These are phyloP conservation scores for Cladosporium velox DNA, from an alignment of 2,329 filamentous ascomycete genomes.

Conservation along the genomic window DNA sequence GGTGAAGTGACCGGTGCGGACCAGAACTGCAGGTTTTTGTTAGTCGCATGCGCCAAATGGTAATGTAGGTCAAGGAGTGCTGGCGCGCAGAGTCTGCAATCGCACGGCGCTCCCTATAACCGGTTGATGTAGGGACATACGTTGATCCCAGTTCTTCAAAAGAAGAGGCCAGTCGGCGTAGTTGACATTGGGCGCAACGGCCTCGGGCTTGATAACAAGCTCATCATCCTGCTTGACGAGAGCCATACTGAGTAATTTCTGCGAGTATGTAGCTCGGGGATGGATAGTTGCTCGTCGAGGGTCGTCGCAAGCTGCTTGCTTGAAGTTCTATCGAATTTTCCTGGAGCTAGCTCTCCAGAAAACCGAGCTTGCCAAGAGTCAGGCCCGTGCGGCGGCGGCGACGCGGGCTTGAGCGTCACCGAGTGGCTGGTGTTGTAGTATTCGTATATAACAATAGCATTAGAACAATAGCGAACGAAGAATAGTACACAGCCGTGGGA, in stretches of 20 bases:
- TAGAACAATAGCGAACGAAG: neutral
- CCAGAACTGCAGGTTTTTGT: constrained; percentile 63
- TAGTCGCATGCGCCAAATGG: constrained; percentile 13
- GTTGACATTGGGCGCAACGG: constrained; percentile 73
- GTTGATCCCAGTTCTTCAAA: constrained; percentile 92
- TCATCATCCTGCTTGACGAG: constrained; percentile 59
- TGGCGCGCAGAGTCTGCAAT: constrained; percentile 9
- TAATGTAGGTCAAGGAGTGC: constrained; percentile 22
- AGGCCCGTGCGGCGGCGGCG: neutral
- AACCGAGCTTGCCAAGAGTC: constrained; percentile 4
- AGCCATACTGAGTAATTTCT: constrained; percentile 29
- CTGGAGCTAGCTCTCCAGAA: neutral
- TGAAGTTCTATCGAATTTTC: too few relatives aligned
- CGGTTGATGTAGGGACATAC: constrained; percentile 54
- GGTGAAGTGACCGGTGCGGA: constrained; percentile 94
- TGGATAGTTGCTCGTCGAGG: constrained; percentile 5
- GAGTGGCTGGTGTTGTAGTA: constrained; percentile 4
- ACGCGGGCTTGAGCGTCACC: neutral
- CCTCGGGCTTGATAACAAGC: constrained; percentile 90
- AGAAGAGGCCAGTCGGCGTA: constrained; percentile 91
- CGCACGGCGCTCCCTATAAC: constrained; percentile 14
- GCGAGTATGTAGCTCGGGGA: constrained; percentile 1
- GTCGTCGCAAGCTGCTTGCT: neutral
- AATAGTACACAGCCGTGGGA: neutral
- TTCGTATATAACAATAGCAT: neutral